Evolutionary conservation across 1,284 basidiomycete genomes (phyloP), one percentile per base, ranked within the genome.

Genomic region (Quambalaria eucalypti): DNA sequence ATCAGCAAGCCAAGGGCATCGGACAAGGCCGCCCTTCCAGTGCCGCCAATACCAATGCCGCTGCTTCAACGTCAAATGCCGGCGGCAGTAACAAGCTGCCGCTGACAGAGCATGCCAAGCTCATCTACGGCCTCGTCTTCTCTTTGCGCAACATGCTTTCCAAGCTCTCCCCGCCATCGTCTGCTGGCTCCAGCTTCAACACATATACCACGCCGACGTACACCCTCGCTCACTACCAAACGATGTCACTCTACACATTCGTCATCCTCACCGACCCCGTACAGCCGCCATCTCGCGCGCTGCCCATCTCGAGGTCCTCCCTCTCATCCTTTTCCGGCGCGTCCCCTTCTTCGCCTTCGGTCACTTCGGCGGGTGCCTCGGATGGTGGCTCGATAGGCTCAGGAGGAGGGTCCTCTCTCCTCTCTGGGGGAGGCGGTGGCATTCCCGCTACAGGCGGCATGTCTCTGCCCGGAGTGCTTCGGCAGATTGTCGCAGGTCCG

Each of bases 31-130:
- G 31, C 31, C 16, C 36, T 21, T 21, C 36, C 10, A 21, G 36
- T 12, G 36, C 36, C 16, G 36, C 36, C 21, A 14, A 14, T 3
- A 39, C 36, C 21, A 14, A 14, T 39, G 16, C 36, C 36, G 16
- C 36, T 5, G n/a, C 31, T 33, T 33, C 31, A 33, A 33, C 9
- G 16, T 16, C 31, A 33, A 33, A 33, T 33, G 4, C 25, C 3
- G 9, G 21, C 25, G 38, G 36, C 4, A 48, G n/a, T 40, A 7
- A 51, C 8, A 47, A 39, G 23, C 62, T 75, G 1, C 81, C 92
- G 4, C 96, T 99, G 64, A 92, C 98, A 72, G 93, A 99, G 77
- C 92, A 99, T 77, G 86, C 88, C 1, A 99, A 99, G 77, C 82
- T 98, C 52, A 91, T 98, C 0, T 98, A 97, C 73, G 95, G 95